Conservation (phyloP, 2,329 filamentous ascomycete genomes). For the Penicillium sp. region DNA sequence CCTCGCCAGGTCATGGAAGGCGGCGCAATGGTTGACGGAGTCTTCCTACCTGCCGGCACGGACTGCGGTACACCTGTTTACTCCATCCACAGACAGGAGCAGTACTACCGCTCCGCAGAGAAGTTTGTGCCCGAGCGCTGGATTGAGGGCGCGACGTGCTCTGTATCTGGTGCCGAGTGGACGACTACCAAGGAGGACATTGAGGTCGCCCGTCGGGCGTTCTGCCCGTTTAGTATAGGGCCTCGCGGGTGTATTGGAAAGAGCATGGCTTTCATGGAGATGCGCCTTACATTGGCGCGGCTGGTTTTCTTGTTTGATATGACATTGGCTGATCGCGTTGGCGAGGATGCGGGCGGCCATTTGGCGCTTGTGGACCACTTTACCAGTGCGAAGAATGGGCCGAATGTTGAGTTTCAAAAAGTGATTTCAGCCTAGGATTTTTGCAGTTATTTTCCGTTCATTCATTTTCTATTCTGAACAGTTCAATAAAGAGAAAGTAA, state of each 20-base stretch:
- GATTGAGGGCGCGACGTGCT: slow-evolving; percentile 52
- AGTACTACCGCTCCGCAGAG: slow-evolving; percentile 62
- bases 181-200: slow-evolving; percentile 51
- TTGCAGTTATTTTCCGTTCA: neutral
- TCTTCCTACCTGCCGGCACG: slow-evolving; percentile 51
- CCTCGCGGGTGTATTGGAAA: slow-evolving; percentile 46
- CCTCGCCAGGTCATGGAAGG: slow-evolving; percentile 41
- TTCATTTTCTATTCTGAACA: neutral
- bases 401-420: slow-evolving; percentile 33
- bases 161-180: slow-evolving; percentile 37
- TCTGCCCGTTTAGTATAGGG: slow-evolving; percentile 60
- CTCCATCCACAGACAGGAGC: slow-evolving; percentile 65
- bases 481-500: neutral
- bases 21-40: slow-evolving; percentile 38
- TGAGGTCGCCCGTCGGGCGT: slow-evolving; percentile 62
- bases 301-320: slow-evolving; percentile 43
- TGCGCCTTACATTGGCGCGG: slow-evolving; percentile 40
- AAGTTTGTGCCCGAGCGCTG: slow-evolving; percentile 65
- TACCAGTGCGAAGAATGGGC: slow-evolving; percentile 38
- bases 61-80: slow-evolving; percentile 68
- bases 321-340: slow-evolving; percentile 32
- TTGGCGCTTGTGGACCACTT: slow-evolving; percentile 41
- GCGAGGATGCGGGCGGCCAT: slow-evolving; percentile 37
- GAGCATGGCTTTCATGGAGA: slow-evolving; percentile 45
- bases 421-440: neutral